Evolutionary conservation across 257 asterid genomes (phyloP), one percentile per base, ranked within the genome.

Genomic region (Thymus mandschuricus): DNA sequence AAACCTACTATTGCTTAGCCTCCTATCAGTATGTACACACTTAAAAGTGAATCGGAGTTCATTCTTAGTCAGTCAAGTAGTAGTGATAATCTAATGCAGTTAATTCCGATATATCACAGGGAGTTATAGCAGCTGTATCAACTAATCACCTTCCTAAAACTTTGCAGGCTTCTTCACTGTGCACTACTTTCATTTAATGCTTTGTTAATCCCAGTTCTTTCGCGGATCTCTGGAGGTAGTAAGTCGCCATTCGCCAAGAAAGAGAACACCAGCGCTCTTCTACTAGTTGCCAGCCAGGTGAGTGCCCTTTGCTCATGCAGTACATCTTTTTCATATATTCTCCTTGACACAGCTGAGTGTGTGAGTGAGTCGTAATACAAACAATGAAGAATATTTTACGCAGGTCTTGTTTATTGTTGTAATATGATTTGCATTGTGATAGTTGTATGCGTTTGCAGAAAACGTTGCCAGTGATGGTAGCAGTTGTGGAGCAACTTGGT

Each of bases 401-500:
- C 10, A 28, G 46, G 41, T 58, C 8, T 60, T 9, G 54, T 4
- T n/a, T 27, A 28, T 68, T 10, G 50, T 70, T n/a, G 35, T 33
- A 21, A 10, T 27, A 15, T 56, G 13, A 12, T 4, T 4, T 40
- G 68, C 50, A 5, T 50, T 10, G 38, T 15, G 31, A 52, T 48
- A 2, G n/a, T 38, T 43, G 64, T 34, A 29, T 64, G 64, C 28
- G 58, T 65, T 72, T 59, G 79, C 76, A 93, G 97, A 94, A 94
- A 91, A 94, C 99, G 1, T 82, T 94, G 82, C 97, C 97, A 6
- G 97, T 94, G 79, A 85, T 83, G 96, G 87, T 94, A 74, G 97
- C 97, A n/a, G 99, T 94, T 13, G 96, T 91, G n/a, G 97, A 91
- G 75, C 99, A 94, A 83, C 96, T 94, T 58, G 92, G 97, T 72